phyloP scores from a whole-genome alignment of 345 rosid genomes.

The Mangifera indica region DNA sequence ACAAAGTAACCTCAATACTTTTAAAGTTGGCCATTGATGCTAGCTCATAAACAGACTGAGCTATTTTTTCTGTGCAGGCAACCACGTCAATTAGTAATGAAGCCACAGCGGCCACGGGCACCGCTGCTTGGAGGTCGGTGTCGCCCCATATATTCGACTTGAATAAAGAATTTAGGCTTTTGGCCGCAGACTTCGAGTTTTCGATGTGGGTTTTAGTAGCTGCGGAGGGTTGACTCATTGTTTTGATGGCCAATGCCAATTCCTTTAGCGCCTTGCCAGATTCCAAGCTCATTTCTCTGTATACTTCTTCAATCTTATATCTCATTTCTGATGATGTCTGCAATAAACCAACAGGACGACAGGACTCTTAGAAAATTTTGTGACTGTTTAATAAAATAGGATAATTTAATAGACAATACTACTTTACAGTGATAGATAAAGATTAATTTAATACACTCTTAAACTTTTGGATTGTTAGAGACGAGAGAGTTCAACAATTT shows the following conservation, averaged over 20 bases:
- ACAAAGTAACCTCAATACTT: conserved; percentile 21
- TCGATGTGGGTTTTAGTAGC: conserved; percentile 40
- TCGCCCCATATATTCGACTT: conserved; percentile 44
- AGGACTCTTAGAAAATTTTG: too few species aligned
- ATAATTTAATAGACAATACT: too few species aligned
- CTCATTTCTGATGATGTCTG: conserved; percentile 46
- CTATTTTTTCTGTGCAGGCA: conserved; percentile 44
- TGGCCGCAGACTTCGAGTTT: conserved; percentile 38
- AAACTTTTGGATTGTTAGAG: too few species aligned
- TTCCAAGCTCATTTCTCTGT: conserved; percentile 49
- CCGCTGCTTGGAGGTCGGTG: conserved; percentile 34
- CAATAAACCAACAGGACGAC: conserved; percentile 12
- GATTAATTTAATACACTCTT: too few species aligned
- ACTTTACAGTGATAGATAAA: too few species aligned
- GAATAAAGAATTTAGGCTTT: conserved; percentile 43
- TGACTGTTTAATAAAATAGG: too few species aligned
- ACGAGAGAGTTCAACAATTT: too few species aligned
- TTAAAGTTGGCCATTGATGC: conserved; percentile 50
- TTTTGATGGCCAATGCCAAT: conserved; percentile 44
- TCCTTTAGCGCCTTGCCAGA: conserved; percentile 58
- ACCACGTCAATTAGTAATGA: conserved; percentile 59
- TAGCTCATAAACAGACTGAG: conserved; percentile 54
- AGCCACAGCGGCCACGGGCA: conserved; percentile 46
- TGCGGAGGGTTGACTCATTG: conserved; percentile 41
- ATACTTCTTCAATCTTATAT: conserved; percentile 36